Evolutionary conservation across 768 basidiomycete genomes (phyloP).

Genomic region (Leccinum subtestaceum): DNA sequence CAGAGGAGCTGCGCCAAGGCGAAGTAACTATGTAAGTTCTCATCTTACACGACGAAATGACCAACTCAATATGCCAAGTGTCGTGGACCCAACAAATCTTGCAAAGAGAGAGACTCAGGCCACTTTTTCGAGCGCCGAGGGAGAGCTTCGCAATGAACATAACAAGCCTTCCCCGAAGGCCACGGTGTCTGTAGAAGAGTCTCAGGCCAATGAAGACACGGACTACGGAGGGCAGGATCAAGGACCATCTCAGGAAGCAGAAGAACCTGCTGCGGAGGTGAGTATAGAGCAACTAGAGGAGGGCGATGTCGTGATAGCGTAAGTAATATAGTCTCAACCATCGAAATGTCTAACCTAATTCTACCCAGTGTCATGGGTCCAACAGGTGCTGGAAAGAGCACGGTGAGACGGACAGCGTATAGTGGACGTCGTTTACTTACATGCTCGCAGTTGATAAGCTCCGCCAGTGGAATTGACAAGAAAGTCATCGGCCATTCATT

Average conservation of each 20-base stretch:
- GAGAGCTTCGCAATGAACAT: too few species aligned
- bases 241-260: neutral
- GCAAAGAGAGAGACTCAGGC: conserved; percentile 13
- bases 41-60: too few species aligned
- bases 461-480: neutral
- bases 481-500: conserved; percentile 1
- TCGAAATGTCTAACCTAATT: neutral
- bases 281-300: neutral
- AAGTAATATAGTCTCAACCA: neutral
- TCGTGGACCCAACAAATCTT: conserved; percentile 20
- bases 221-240: too few species aligned
- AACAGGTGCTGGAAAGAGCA: neutral
- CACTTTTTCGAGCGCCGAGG: too few species aligned
- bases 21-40: too few species aligned
- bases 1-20: neutral
- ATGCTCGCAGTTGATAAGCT: neutral
- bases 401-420: neutral
- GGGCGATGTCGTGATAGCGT: neutral
- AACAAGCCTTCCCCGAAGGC: too few species aligned
- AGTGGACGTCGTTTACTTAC: neutral
- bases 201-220: neutral
- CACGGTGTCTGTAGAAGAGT: neutral
- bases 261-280: neutral
- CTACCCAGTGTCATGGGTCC: neutral
- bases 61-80: conserved; percentile 4